phyloP scores from a whole-genome alignment of 306 rosid genomes.

The Malus sylvestris region DNA sequence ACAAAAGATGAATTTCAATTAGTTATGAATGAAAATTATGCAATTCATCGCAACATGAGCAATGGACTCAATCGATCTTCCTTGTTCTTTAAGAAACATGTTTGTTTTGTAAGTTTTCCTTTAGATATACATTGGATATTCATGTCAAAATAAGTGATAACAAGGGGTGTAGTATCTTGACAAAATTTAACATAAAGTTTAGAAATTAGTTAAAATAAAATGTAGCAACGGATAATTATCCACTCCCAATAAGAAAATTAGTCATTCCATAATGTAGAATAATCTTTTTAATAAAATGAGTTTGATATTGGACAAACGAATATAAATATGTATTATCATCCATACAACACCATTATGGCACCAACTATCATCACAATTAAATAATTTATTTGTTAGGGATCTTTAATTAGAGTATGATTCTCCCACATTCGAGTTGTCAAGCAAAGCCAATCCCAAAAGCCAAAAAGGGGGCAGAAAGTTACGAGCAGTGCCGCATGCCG shows the following conservation, averaged over 20 bases:
- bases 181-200: too few species aligned
- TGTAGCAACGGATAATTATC: too few species aligned
- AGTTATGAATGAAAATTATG: too few species aligned
- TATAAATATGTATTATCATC: neutral
- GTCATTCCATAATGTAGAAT: too few species aligned
- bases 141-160: neutral
- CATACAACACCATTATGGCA: neutral
- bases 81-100: too few species aligned
- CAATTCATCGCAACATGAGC: too few species aligned
- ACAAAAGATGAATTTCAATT: too few species aligned
- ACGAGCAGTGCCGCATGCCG: neutral
- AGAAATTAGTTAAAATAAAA: too few species aligned
- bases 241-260: too few species aligned
- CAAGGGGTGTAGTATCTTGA: neutral
- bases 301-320: neutral
- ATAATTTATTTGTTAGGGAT: neutral
- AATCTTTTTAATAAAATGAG: neutral
- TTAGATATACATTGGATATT: too few species aligned
- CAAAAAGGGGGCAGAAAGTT: neutral
- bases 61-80: too few species aligned
- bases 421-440: neutral
- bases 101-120: neutral
- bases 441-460: neutral
- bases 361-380: neutral
- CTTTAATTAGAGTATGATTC: neutral